phyloP scores from a whole-genome alignment of 2,329 filamentous ascomycete genomes.

The Seiridium unicorne region DNA sequence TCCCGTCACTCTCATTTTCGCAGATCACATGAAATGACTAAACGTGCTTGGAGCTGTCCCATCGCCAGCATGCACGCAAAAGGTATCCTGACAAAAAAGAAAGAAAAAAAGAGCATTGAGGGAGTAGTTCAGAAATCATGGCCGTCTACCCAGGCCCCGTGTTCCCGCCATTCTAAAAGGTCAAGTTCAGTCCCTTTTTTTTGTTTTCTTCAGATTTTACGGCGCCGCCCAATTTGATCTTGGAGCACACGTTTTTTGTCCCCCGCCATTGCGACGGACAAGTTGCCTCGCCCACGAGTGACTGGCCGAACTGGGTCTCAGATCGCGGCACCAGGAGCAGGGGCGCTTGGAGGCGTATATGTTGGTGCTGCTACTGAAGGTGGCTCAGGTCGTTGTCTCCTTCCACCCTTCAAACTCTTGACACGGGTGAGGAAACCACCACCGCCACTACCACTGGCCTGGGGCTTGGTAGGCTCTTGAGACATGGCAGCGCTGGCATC shows the following conservation, averaged over 20 bases:
- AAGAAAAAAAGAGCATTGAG: slow-evolving; percentile 7
- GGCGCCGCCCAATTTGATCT: no score
- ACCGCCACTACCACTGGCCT: slow-evolving; percentile 51
- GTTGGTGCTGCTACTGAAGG: slow-evolving; percentile 18
- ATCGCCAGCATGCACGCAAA: background rate
- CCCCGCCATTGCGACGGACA: no score
- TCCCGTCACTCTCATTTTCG: slow-evolving; percentile 1
- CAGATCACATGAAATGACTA: slow-evolving; percentile 1
- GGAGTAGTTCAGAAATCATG: background rate
- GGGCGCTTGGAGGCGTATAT: slow-evolving; percentile 16
- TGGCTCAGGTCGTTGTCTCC: slow-evolving; percentile 44
- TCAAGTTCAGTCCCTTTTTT: background rate
- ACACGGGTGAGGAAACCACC: slow-evolving; percentile 72
- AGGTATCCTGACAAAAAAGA: slow-evolving; percentile 13
- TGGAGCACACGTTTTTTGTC: no score
- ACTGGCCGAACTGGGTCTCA: background rate
- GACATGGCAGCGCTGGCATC: slow-evolving; percentile 42
- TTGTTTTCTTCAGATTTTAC: no score
- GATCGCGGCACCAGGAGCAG: background rate
- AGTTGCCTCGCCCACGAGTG: no score
- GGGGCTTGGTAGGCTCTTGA: slow-evolving; percentile 34
- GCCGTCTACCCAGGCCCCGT: background rate
- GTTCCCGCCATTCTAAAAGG: background rate
- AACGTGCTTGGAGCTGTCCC: background rate
- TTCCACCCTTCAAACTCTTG: slow-evolving; percentile 76